Percentiles rank a stretch among this genome's conserved stretches.
These are phyloP conservation scores for Rhodofomes roseus DNA, from an alignment of 1,284 basidiomycete species.

Conservation along the genomic window DNA sequence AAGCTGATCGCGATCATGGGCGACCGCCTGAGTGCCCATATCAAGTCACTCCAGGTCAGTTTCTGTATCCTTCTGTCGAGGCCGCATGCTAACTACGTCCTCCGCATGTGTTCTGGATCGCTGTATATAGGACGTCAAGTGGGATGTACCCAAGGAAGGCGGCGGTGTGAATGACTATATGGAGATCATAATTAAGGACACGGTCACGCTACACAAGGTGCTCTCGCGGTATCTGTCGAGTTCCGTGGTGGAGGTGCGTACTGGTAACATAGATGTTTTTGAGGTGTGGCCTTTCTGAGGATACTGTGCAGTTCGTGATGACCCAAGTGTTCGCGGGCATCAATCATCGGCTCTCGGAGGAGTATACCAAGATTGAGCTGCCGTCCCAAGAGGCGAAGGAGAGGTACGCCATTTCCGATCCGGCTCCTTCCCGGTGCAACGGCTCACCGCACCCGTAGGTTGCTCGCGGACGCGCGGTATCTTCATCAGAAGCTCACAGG, in stretches of 20 bases:
- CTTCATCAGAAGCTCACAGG: slow-evolving; percentile 70
- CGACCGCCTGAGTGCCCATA: slow-evolving; percentile 87
- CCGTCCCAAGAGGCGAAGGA: slow-evolving; percentile 80
- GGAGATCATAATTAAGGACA: slow-evolving; percentile 92
- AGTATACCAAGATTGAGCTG: slow-evolving; percentile 78
- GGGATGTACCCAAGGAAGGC: slow-evolving; percentile 59
- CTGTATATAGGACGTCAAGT: slow-evolving; percentile 62
- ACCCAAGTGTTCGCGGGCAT: slow-evolving; percentile 90
- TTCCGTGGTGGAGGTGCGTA: slow-evolving; percentile 74
- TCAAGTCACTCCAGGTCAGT: slow-evolving; percentile 71
- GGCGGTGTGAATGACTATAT: slow-evolving; percentile 79
- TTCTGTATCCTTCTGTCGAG: neutral
- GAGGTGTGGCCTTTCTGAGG: neutral
- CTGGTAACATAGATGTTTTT: neutral
- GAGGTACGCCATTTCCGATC: slow-evolving; percentile 45
- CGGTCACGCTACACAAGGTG: slow-evolving; percentile 94
- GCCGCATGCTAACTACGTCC: neutral
- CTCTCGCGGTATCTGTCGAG: slow-evolving; percentile 85
- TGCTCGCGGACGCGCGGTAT: slow-evolving; percentile 75
- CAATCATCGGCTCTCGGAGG: slow-evolving; percentile 82
- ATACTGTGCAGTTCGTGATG: slow-evolving; percentile 71
- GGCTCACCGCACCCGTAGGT: slow-evolving; percentile 36
- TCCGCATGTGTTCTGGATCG: slow-evolving; percentile 1
- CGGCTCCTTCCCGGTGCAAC: neutral
- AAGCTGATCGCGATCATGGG: slow-evolving; percentile 99